Evolutionary conservation across 1,139 yeast genomes (phyloP), one percentile per base, ranked within the genome.

Genomic region (Pichia sp.): DNA sequence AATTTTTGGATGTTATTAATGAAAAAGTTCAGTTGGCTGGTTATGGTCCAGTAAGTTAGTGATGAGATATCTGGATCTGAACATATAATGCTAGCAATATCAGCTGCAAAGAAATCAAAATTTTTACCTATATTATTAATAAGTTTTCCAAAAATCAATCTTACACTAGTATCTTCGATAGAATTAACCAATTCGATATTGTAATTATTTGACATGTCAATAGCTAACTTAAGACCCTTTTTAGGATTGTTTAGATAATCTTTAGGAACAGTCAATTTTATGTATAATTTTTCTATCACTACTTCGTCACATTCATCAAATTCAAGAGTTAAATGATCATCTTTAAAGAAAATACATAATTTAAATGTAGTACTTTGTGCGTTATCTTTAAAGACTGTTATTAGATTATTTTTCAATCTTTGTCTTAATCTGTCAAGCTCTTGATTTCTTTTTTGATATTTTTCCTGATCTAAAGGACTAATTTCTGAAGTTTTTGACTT

Each of bases 201-300:
- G 26, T 50, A 47, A 28, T 48, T 49, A 39, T 53, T 55, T 7
- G 61, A 52, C 60, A 62, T 57, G 39, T 60, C 65, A 27, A 54
- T 60, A 52, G 52, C 74, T 68, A 46, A 49, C 52, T 50, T 62
- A 59, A 51, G 56, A 49, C 50, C 69, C 65, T 51, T 70, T 61
- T 53, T 73, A 68, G 55, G 67, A 71, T 53, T 57, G 35, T 42
- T 50, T 20, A 61, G 41, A 37, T 62, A 61, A 6, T 61, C 65
- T 40, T 51, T 55, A 2, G 66, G 65, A 20, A 62, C 48, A 4
- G 54, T 47, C 10, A 62, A 35, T 31, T 54, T 56, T n/a, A 62
- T 53, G 7, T 58, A 58, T 10, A 62, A 41, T 12, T 46, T 49
- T 8, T 49, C 48, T 24, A 61, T 55, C 2, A 42, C 47, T 4